A percentile compares a stretch with the other conserved stretches of the same genome.
These are phyloP conservation scores for Daldinia childiae DNA, from an alignment of 495 filamentous ascomycete species.

Conservation along the genomic window DNA sequence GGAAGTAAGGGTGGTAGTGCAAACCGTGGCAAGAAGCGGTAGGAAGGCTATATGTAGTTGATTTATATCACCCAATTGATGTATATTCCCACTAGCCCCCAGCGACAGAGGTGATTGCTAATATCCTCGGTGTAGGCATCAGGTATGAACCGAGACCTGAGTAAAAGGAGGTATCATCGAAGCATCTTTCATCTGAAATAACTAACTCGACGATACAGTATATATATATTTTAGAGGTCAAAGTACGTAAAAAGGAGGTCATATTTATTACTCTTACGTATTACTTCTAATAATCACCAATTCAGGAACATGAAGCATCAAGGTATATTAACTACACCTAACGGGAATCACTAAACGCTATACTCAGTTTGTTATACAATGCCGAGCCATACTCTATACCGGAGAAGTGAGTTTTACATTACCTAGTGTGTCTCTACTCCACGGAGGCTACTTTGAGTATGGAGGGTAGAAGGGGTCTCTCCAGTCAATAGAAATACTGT, in stretches of 20 bases:
- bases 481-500: constrained; percentile 2
- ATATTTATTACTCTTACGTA: no score
- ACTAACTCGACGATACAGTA: no score
- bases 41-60: neutral
- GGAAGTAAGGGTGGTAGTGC: constrained; percentile 31
- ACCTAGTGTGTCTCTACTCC: neutral
- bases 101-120: neutral
- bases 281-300: neutral
- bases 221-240: no score
- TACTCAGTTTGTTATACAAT: neutral
- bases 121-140: neutral
- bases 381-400: neutral
- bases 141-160: no score
- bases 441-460: neutral
- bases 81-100: constrained; percentile 1
- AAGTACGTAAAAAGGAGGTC: no score
- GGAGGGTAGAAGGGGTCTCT: constrained; percentile 19
- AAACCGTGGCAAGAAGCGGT: constrained; percentile 44
- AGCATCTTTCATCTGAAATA: no score
- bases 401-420: neutral
- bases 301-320: neutral
- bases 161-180: no score
- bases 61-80: neutral
- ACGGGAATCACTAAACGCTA: neutral
- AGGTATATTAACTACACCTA: neutral